Conservation (phyloP, 2,329 filamentous ascomycete genomes). For the Huntiella savannae region DNA sequence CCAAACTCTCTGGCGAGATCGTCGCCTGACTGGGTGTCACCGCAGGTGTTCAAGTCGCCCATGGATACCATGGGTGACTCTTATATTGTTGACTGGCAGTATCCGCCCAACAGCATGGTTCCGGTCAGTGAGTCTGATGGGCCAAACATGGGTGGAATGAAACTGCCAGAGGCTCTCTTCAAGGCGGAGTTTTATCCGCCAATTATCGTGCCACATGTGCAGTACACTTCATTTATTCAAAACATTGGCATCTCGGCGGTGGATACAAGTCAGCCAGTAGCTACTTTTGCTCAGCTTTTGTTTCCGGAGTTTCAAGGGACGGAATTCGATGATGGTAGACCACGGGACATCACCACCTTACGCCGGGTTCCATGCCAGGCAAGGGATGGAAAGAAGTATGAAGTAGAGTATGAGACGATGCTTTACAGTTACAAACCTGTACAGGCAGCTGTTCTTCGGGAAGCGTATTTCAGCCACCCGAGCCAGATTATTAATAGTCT, state of each 20-base stretch:
- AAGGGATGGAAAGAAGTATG: neutral
- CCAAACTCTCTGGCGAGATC: constrained; percentile 26
- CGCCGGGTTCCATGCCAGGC: constrained; percentile 18
- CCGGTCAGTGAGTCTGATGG: constrained; percentile 25
- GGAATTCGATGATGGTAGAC: constrained; percentile 36
- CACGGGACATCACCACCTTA: constrained; percentile 28
- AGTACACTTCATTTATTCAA: constrained; percentile 43
- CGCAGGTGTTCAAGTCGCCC: constrained; percentile 40
- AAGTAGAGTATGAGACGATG: constrained; percentile 25
- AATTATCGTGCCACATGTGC: constrained; percentile 44
- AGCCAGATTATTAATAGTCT: constrained; percentile 55
- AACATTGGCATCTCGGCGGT: constrained; percentile 20
- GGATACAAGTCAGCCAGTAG: constrained; percentile 25
- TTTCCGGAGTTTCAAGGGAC: constrained; percentile 33
- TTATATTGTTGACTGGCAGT: constrained; percentile 46
- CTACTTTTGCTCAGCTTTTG: constrained; percentile 38
- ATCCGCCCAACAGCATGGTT: constrained; percentile 47
- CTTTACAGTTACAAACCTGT: constrained; percentile 56
- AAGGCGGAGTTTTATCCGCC: constrained; percentile 57
- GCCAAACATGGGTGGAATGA: constrained; percentile 27
- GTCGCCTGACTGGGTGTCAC: constrained; percentile 55
- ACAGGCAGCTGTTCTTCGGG: constrained; percentile 45
- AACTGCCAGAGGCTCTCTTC: constrained; percentile 54
- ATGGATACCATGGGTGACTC: constrained; percentile 21
- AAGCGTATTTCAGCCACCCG: constrained; percentile 60